Base-by-base conservation (phyloP, 352 stramenopile genomes). In the Globisporangium canariense region DNA sequence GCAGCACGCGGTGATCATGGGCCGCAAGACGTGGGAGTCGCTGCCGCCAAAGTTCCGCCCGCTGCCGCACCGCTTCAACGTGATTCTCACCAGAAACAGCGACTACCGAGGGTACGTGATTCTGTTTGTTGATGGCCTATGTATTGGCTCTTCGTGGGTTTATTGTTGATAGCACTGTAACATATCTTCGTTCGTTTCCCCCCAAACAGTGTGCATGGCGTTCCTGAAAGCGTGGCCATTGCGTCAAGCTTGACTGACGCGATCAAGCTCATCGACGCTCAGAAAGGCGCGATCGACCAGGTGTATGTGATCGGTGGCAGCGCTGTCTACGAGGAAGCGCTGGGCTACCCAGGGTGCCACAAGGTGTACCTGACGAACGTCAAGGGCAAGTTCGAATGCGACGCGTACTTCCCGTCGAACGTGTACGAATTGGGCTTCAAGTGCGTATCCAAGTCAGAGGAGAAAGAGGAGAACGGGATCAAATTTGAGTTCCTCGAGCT, bases 1-100 rank as follows among this genome's bases (percentile, higher is more conserved):
- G 45, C 88, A 96, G 52, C 91, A 99, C 83, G 98, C 97, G 0
- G 97, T 99, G 38, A 97, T 99, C 74, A 99, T 99, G 97, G 98
- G 98, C 16, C 92, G 97, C 50, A 99, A 99, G 79, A 99, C 98
- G 18, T 99, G 97, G 96, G 93, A 99, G 64, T 99, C 95, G 62
- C 97, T 99, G 56, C 97, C 97, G 5, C 45, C 82, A 46, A 98
- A 97, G 70, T 98, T 98, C 64, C 89, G 97, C 3, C 98, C 98
- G 11, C 77, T 99, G 43, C 81, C 84, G 30, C 92, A 95, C 51
- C 91, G 98, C 22, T 84, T 95, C 59, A 99, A 99, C 75, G 86
- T 99, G 30, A 83, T 99, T 4, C 79, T 99, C 30, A 98, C 89
- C 38, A 80, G 89, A 22, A 94, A 97, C 58, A 54, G 66, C 3